Evolutionary conservation across 139 green algal genomes (phyloP).

Genomic region (Bryopsis sp.): DNA sequence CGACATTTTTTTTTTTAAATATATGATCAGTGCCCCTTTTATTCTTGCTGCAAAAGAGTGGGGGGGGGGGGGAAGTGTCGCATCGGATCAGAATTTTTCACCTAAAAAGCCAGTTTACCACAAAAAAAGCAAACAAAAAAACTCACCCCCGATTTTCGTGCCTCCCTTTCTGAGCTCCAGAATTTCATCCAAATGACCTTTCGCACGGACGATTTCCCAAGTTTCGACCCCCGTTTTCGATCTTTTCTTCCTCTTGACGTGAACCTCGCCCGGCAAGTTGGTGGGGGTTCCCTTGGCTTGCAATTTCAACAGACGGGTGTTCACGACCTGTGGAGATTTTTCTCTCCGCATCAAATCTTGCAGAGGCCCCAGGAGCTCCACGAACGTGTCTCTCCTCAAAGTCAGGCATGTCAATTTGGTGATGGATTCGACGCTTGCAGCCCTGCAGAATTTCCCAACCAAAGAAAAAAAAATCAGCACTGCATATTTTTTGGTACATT

Average conservation of each 20-base stretch:
- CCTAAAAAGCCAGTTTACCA: too few relatives aligned
- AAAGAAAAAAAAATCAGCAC: too few relatives aligned
- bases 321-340: constrained; percentile 60
- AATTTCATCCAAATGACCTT: constrained; percentile 83
- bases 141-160: constrained; percentile 34
- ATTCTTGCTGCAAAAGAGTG: too few relatives aligned
- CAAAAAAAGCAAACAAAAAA: neutral
- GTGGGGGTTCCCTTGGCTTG: neutral
- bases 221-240: constrained; percentile 30
- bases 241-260: constrained; percentile 60
- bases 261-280: constrained; percentile 53
- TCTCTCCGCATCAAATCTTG: constrained; percentile 75
- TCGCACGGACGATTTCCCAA: constrained; percentile 72
- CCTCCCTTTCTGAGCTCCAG: constrained; percentile 60
- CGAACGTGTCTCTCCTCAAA: constrained; percentile 71
- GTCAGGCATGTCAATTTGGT: constrained; percentile 63
- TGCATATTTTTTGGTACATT: too few relatives aligned
- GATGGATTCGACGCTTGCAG: constrained; percentile 52
- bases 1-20: too few relatives aligned
- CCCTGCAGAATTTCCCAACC: too few relatives aligned
- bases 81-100: too few relatives aligned
- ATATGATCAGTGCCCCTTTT: too few relatives aligned
- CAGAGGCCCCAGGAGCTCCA: constrained; percentile 73
- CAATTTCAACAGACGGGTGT: constrained; percentile 10
- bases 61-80: too few relatives aligned